A percentile compares a stretch with the other conserved stretches of the same genome.
These are phyloP conservation scores for Ophiostoma sp. DNA, from an alignment of 2,329 filamentous ascomycete species.

Conservation along the genomic window DNA sequence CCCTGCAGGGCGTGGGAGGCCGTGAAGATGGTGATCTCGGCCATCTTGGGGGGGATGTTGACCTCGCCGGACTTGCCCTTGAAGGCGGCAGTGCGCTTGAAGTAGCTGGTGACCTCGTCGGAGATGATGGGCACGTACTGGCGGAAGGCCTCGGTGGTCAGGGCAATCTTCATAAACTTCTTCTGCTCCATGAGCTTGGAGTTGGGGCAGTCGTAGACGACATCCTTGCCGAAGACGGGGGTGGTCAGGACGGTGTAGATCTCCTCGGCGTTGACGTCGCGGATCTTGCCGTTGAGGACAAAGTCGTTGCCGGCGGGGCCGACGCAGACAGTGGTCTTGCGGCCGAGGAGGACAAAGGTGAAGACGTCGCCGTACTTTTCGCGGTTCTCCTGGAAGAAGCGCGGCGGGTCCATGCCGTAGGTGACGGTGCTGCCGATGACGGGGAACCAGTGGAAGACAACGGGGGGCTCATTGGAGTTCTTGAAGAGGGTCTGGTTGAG, in stretches of 20 bases:
- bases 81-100: slow-evolving; percentile 53
- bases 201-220: slow-evolving; percentile 81
- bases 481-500: slow-evolving; percentile 72
- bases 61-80: slow-evolving; percentile 55
- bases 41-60: slow-evolving; percentile 62
- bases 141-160: slow-evolving; percentile 59
- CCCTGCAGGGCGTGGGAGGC: slow-evolving; percentile 70
- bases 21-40: slow-evolving; percentile 77
- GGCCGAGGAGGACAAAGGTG: slow-evolving; percentile 50
- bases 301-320: slow-evolving; percentile 51
- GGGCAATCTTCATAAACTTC: slow-evolving; percentile 70
- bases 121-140: slow-evolving; percentile 67
- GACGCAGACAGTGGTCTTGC: slow-evolving; percentile 47
- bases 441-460: slow-evolving; percentile 78
- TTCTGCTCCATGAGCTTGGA: slow-evolving; percentile 85
- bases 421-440: slow-evolving; percentile 84
- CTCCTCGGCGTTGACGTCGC: slow-evolving; percentile 51
- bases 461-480: slow-evolving; percentile 73
- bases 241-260: slow-evolving; percentile 49
- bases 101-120: slow-evolving; percentile 61
- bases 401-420: slow-evolving; percentile 91
- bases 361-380: slow-evolving; percentile 56
- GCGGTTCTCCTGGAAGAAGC: slow-evolving; percentile 71
- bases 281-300: slow-evolving; percentile 50
- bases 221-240: slow-evolving; percentile 66